Evolutionary conservation across 208 protist genomes (phyloP).

Genomic region (Leishmania major): DNA sequence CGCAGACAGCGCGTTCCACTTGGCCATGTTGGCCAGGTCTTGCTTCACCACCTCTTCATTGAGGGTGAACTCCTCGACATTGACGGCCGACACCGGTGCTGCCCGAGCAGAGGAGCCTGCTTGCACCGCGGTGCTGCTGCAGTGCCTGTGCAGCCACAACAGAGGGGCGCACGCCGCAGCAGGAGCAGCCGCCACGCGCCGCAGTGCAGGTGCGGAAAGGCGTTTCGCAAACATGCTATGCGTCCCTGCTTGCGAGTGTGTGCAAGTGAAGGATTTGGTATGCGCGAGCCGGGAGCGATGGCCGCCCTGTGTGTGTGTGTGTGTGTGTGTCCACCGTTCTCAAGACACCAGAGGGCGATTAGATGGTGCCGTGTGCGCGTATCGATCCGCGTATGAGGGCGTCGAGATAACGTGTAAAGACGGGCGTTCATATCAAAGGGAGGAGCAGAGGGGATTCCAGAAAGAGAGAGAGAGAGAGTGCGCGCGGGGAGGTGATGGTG

Average conservation of each 20-base stretch:
- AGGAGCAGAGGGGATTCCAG: background rate
- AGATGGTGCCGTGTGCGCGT: background rate
- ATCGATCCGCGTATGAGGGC: background rate
- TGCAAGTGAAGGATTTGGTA: background rate
- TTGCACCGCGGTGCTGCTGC: background rate
- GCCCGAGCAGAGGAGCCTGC: background rate
- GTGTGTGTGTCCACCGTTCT: background rate
- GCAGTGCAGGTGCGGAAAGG: background rate
- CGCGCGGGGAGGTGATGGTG: background rate
- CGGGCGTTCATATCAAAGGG: background rate
- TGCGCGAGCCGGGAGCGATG: background rate
- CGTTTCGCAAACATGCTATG: background rate
- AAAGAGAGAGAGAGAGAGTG: background rate
- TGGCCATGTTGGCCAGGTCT: constrained; percentile 66
- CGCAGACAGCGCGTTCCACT: constrained; percentile 78
- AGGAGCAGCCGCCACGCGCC: background rate
- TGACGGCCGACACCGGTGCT: constrained; percentile 50
- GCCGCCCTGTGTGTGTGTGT: background rate
- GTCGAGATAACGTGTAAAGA: background rate
- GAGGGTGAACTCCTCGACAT: constrained; percentile 87
- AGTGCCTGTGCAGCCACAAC: background rate
- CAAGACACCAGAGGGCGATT: background rate
- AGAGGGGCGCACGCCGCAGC: background rate
- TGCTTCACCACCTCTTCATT: constrained; percentile 81
- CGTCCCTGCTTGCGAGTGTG: background rate